These are phyloP conservation scores for Aspergillus jensenii DNA, from an alignment of 2,329 filamentous ascomycete genomes.

Conservation along the genomic window DNA sequence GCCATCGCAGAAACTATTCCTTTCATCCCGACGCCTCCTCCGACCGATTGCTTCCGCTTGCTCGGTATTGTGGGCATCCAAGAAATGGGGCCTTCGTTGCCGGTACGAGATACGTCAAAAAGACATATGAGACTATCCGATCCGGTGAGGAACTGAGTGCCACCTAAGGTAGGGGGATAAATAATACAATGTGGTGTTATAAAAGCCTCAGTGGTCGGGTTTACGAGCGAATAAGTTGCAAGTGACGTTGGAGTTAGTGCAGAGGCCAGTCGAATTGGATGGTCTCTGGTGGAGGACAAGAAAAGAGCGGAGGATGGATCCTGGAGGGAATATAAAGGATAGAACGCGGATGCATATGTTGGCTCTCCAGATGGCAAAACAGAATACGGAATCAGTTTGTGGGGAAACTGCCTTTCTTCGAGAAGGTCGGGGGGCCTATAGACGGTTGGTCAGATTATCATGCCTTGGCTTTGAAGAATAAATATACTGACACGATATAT, in stretches of 20 bases:
- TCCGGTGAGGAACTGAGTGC: constrained; percentile 59
- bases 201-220: constrained; percentile 57
- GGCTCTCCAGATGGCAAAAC: constrained; percentile 48
- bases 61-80: constrained; percentile 51
- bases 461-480: background rate
- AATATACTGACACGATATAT: constrained; percentile 50
- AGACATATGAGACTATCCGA: constrained; percentile 52
- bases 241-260: constrained; percentile 50
- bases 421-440: constrained; percentile 50
- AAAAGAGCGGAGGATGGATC: constrained; percentile 51
- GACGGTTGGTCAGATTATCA: constrained; percentile 8
- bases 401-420: constrained; percentile 35
- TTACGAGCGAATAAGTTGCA: constrained; percentile 56
- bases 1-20: constrained; percentile 56
- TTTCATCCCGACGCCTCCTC: constrained; percentile 52
- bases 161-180: constrained; percentile 48
- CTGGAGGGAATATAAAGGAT: constrained; percentile 55
- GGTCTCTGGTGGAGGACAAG: constrained; percentile 53
- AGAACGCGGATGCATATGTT: constrained; percentile 54
- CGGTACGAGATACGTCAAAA: constrained; percentile 55
- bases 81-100: constrained; percentile 46
- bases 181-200: constrained; percentile 55
- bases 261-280: constrained; percentile 58
- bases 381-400: constrained; percentile 48
- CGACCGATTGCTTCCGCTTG: constrained; percentile 47